Conservation (phyloP, 2,329 filamentous ascomycete genomes). For the Ceratocystis lukuohia region DNA sequence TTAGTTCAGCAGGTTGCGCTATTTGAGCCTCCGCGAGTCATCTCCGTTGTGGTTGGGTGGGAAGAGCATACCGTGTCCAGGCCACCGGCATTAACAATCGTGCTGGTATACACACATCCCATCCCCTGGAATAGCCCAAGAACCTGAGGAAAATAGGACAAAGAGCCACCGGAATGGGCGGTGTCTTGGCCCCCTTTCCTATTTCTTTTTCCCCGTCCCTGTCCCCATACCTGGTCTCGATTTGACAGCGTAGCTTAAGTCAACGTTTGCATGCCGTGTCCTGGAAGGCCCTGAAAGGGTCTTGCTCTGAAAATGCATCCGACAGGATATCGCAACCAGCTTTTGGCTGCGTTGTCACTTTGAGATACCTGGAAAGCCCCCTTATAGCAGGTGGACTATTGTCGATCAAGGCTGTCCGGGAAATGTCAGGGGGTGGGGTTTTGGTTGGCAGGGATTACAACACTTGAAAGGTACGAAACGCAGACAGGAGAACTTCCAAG, state of each 20-base stretch:
- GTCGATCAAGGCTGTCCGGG: neutral
- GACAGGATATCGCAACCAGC: neutral
- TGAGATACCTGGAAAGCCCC: neutral
- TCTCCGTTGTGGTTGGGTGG: neutral
- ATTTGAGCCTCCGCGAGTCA: neutral
- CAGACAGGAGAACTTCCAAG: conserved; percentile 1
- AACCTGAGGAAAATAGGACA: neutral
- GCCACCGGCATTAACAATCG: neutral
- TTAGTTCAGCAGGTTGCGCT: neutral
- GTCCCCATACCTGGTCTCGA: neutral
- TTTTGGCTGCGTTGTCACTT: neutral
- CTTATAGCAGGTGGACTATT: neutral
- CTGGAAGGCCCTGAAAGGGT: neutral
- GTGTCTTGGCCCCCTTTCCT: neutral
- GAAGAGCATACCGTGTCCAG: neutral
- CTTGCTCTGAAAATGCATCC: neutral
- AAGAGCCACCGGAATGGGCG: neutral
- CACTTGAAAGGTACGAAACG: conserved; percentile 2
- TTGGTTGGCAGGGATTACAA: neutral
- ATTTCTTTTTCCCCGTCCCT: too few species aligned
- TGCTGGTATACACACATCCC: too few species aligned
- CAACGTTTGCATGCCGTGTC: neutral
- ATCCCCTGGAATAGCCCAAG: neutral
- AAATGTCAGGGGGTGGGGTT: neutral
- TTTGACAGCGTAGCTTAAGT: neutral